Base-by-base conservation (phyloP, 139 green algal species). In the Nannochloris sp. region DNA sequence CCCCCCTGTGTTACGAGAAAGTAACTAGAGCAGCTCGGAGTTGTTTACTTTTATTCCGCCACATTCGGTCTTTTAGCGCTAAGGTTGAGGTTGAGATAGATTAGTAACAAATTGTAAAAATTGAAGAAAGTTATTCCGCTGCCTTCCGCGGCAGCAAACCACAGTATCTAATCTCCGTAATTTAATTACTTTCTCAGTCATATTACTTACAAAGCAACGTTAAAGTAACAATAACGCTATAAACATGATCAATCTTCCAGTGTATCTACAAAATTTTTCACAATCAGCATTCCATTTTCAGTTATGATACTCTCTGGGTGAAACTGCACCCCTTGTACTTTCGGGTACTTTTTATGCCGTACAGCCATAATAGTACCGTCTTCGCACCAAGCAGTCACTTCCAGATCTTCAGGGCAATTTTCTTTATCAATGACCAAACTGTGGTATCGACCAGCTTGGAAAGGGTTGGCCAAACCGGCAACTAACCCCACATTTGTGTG, bases 351-450 rank as follows among this genome's bases (percentile, higher is more conserved):
- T 63, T 85, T 92, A 75, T 98, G 92, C 25, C 83, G 78, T 29
- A 96, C 85, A 3, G 68, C 94, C 94, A 99, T 99, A 75, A 98
- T 92, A 30, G 89, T 96, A 54, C 89, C 87, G 65, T 99, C 94
- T 51, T 98, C 93, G 0, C 90, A 96, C 91, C 93, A 97, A 25
- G 90, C 94, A 3, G 89, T 97, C 27, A 96, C 76, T 71, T 99
- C 91, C 58, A 99, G 76, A 12, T 90, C 82, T 6, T 92, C 85
- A 2, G 94, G 94, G 33, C 89, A 91, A 12, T 68, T 90, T 5
- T 93, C 85, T 54, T 84, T 75, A 36, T 91, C 88, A 61, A 99
- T 97, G 3, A 98, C 91, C 45, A 99, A 78, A 65, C 74, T 90
- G 80, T 97, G 91, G 75, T 97, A 97, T 14, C 91, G 77, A 4